These are phyloP conservation scores for Knoxdaviesia capensis DNA, from an alignment of 2,329 filamentous ascomycete genomes.

Conservation along the genomic window DNA sequence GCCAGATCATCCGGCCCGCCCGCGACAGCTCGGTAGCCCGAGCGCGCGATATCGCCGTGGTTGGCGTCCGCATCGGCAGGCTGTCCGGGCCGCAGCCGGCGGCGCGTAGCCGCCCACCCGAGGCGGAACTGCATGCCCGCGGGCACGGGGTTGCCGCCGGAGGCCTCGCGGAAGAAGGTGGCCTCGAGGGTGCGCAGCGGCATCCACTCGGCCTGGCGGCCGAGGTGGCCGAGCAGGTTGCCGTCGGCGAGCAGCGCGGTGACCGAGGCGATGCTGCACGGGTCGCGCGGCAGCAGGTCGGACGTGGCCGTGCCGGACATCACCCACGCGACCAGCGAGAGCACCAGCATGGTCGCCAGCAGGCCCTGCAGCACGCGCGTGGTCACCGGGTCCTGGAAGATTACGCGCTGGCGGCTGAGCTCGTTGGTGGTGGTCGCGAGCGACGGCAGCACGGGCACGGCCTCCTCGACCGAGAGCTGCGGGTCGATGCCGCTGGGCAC, in stretches of 20 bases:
- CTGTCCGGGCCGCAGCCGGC: too few relatives aligned
- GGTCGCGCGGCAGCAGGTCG: slow-evolving; percentile 11
- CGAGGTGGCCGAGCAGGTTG: slow-evolving; percentile 10
- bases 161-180: too few relatives aligned
- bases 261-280: slow-evolving; percentile 16
- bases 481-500: slow-evolving; percentile 3
- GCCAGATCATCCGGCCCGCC: too few relatives aligned
- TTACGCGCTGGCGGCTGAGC: slow-evolving; percentile 4
- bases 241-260: slow-evolving; percentile 17
- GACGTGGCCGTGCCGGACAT: slow-evolving; percentile 8
- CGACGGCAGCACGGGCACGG: slow-evolving; percentile 4
- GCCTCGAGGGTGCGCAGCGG: too few relatives aligned
- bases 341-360: slow-evolving; percentile 10
- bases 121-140: too few relatives aligned
- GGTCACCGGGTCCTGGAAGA: slow-evolving; percentile 12
- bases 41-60: too few relatives aligned
- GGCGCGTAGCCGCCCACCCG: too few relatives aligned
- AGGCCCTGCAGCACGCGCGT: slow-evolving; percentile 15
- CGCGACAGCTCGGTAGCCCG: too few relatives aligned
- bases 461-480: slow-evolving; percentile 1
- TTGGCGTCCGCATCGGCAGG: too few relatives aligned
- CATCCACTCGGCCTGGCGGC: not conserved
- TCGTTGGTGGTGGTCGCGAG: slow-evolving; percentile 3
- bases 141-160: too few relatives aligned
- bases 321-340: slow-evolving; percentile 11